These are phyloP conservation scores for Mortierella alpina DNA, from an alignment of 192 early-diverging fungal genomes.

Conservation along the genomic window DNA sequence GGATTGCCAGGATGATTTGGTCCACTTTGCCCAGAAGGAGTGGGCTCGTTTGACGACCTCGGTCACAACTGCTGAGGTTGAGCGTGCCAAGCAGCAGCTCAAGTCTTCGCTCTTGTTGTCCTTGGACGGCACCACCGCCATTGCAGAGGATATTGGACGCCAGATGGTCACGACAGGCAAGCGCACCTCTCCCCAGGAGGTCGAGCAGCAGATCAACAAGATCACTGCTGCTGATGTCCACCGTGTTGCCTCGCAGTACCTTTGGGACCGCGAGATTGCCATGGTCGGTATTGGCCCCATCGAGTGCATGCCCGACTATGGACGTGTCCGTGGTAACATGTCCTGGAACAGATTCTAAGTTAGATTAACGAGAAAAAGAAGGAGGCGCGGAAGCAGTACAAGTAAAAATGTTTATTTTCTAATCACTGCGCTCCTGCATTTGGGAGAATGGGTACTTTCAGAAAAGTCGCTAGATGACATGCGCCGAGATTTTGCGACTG, in stretches of 20 bases:
- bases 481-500: not conserved
- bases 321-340: constrained; percentile 89
- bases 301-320: constrained; percentile 91
- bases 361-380: not conserved
- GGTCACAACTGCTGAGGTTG: constrained; percentile 91
- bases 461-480: not conserved
- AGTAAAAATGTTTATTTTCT: not conserved
- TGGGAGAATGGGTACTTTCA: no score
- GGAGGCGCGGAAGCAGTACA: not conserved
- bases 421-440: not conserved
- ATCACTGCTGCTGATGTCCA: constrained; percentile 88
- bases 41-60: constrained; percentile 89
- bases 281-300: constrained; percentile 89
- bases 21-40: constrained; percentile 91
- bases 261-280: constrained; percentile 88
- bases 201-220: constrained; percentile 86
- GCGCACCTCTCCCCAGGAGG: constrained; percentile 89
- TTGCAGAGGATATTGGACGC: constrained; percentile 98
- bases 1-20: constrained; percentile 85
- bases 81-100: constrained; percentile 98
- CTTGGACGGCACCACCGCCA: constrained; percentile 94
- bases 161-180: constrained; percentile 94
- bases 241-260: constrained; percentile 87
- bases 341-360: constrained; percentile 77
- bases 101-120: constrained; percentile 92